These are phyloP conservation scores for Trifolium dubium DNA, from an alignment of 306 rosid genomes.

Conservation along the genomic window DNA sequence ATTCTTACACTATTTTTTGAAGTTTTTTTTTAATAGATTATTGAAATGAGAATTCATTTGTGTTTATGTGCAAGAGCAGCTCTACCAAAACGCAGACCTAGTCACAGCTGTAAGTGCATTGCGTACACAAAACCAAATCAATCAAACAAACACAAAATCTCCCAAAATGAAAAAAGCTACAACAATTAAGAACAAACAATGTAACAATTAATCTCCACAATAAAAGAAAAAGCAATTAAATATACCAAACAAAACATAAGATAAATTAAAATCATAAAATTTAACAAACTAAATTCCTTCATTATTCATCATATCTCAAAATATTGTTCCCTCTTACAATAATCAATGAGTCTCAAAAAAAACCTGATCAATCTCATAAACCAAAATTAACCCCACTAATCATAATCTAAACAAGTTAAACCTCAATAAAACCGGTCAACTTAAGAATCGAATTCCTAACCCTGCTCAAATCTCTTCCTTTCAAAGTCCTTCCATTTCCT, in stretches of 20 bases:
- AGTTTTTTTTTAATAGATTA: too few relatives aligned
- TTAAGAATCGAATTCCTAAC: conserved; percentile 85
- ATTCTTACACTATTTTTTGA: too few relatives aligned
- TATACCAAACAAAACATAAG: neutral
- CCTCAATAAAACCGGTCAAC: conserved; percentile 91
- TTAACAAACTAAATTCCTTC: neutral
- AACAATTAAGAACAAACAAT: neutral
- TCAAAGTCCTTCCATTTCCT: conserved; percentile 86
- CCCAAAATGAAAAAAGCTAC: neutral
- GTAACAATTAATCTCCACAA: neutral
- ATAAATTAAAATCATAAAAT: neutral
- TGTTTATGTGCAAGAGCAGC: neutral
- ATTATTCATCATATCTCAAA: neutral
- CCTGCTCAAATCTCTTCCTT: conserved; percentile 84
- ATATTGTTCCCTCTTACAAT: neutral
- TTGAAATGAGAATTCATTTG: too few relatives aligned
- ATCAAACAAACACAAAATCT: neutral
- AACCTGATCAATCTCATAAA: conserved; percentile 4
- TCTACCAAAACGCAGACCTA: neutral
- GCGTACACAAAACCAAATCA: neutral
- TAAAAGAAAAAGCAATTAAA: neutral
- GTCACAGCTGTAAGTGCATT: neutral
- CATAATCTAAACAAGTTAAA: conserved; percentile 4
- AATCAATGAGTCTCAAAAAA: conserved; percentile 12
- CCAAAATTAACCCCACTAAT: neutral